Evolutionary conservation across 2,329 filamentous ascomycete species (phyloP), one percentile per base, ranked within the genome.

Genomic region (Penicillium crustosum): DNA sequence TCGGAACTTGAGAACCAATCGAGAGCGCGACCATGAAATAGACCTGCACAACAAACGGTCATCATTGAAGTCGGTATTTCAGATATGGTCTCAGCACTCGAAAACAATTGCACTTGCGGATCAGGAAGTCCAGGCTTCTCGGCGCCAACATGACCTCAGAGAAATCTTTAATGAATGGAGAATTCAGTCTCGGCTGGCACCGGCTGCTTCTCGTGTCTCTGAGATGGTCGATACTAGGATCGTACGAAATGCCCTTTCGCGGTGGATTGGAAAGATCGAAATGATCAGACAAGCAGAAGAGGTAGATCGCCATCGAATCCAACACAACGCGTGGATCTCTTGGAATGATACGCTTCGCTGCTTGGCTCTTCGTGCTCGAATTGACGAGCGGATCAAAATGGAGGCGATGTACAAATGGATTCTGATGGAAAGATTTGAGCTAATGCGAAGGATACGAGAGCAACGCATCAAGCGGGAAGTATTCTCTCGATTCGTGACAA

Each of bases 271-370:
- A 25, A 79, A 77, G 48, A 61, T 75, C 49, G 69, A 73, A 39
- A 74, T 79, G 62, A 74, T 79, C 35, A 74, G 73, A 47, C 74
- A 79, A 62, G 85, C 86, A 19, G 72, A 74, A 23, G 71, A 77
- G 49, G 73, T 83, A 33, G 78, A 87, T 66, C 79, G 75, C 12
- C 69, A 77, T 62, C 81, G 84, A 45, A 69, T 87, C 29, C 66
- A 86, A 49, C 80, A 79, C 49, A 85, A 84, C 67, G 77, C 82
- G 4, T 86, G 83, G 77, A 86, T 80, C 1, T 74, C 76, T 12
- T 89, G 86, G 86, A 88, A 87, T 61, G 83, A 88, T 64, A 75
- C 75, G 17, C 75, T 87, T 17, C 83, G 86, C 19, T 81, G 78
- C 60, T 77, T 81, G 63, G 79, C 80, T 17, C 70, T 88, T 2